Evolutionary conservation across 177 flowering plant species (phyloP), one percentile per base, ranked within the genome.

Genomic region (Vitis hybrid): DNA sequence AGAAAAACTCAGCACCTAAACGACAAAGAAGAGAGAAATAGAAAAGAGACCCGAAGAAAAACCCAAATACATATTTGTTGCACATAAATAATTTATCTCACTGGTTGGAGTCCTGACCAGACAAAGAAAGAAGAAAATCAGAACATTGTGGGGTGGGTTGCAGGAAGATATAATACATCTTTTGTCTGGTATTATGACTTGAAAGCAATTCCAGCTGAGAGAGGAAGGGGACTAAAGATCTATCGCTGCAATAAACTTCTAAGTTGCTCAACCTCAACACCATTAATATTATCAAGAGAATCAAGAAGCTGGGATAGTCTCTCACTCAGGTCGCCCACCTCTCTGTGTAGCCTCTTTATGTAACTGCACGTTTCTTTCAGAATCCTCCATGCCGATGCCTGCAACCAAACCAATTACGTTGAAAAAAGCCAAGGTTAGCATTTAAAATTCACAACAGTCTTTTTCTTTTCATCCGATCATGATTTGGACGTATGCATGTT

Each of bases 341-440:
- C 83, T 49, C 50, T 64, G 0, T 76, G 76, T 51, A 83, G 66
- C 50, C 52, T 77, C 78, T 62, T 75, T 29, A 83, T 77, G 74
- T 81, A 77, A 19, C 29, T 71, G 77, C 86, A 81, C 65, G 73
- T 72, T 61, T 81, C 83, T 69, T 75, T 58, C 70, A 83, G 63
- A 51, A 72, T 56, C 69, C 62, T 68, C 48, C 78, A 51, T 64
- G 74, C 63, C 14, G 79, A 15, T 50, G 55, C 70, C 77, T 67
- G 55, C 56, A 60, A 2, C 22, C 62, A 63, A 14, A 18, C 7
- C 5, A 39, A 18, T 58, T 14, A 26, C 48, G 20, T 39, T 39
- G 45, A 39, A 39, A 39, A 39, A 39, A 39, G 45, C 45, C 45
- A 5, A 39, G 8, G 45, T 7, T 39, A 39, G 45, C 45, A 39